Base-by-base conservation (phyloP, 2,329 filamentous ascomycete genomes). In the Pseudogymnoascus verrucosus region DNA sequence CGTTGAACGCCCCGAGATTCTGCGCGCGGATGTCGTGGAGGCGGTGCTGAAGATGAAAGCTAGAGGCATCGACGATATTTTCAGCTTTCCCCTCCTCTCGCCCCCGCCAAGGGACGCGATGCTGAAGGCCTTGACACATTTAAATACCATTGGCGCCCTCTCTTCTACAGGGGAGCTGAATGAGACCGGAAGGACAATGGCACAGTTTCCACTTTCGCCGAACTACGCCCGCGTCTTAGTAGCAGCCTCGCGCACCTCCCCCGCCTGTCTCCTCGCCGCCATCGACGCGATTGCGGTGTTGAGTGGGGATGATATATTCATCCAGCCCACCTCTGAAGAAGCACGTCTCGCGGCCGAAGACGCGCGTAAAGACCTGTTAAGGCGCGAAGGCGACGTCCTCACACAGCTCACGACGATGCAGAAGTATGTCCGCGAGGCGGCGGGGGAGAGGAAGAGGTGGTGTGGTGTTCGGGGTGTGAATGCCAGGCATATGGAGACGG, bases 1-100 rank as follows among this genome's bases (percentile, higher is more conserved):
- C 64, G 83, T 88, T 0, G 93, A 93, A 59, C 83, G 87, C 0
- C 93, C 95, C 0, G 95, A 99, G 73, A 97, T 99, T 10, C 77
- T 97, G 10, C 85, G 95, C 19, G 96, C 91, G 71, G 93, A 99
- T 74, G 83, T 98, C 5, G 85, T 92, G 19, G 89, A 91, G 36
- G 90, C 93, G 0, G 82, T 97, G 1, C 79, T 99, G 8, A 96
- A 90, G 0, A 96, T 99, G 89, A 97, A 96, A 74, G 92, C 93
- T 0, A 85, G 92, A 62, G 92, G 93, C 0, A 87, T 98, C 11
- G 82, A 90, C 26, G 89, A 98, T 71, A 84, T 96, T 1, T 79
- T 92, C 19, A 79, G 82, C 0, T 99, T 99, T 66, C 91, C 93
- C 0, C 85, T 97, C 59, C 87, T 98, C 73, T 92, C 96, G 63